These are phyloP conservation scores for Peronospora belbahrii DNA, from an alignment of 352 stramenopile species.

Conservation along the genomic window DNA sequence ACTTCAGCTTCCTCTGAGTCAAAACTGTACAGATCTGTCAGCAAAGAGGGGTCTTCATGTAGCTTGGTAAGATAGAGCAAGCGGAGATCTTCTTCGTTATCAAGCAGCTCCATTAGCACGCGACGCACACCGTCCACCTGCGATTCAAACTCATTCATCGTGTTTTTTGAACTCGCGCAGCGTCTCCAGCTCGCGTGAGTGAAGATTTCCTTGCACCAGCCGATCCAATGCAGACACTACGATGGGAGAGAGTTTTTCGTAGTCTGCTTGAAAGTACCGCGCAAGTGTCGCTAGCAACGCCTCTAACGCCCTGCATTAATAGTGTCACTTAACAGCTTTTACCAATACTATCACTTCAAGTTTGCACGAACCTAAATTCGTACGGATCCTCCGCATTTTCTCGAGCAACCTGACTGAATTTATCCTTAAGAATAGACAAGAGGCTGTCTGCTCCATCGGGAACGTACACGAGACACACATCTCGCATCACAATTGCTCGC, in stretches of 20 bases:
- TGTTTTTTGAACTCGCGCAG: slow-evolving; percentile 63
- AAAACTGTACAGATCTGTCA: slow-evolving; percentile 51
- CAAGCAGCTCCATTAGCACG: slow-evolving; percentile 53
- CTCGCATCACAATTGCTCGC: slow-evolving; percentile 66
- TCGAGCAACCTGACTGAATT: slow-evolving; percentile 40
- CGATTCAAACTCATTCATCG: slow-evolving; percentile 62
- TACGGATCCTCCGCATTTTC: slow-evolving; percentile 52
- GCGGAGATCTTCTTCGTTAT: slow-evolving; percentile 59
- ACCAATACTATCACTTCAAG: background rate
- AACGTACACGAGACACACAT: slow-evolving; percentile 53
- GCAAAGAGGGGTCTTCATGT: slow-evolving; percentile 40
- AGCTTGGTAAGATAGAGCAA: slow-evolving; percentile 66
- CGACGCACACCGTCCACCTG: slow-evolving; percentile 56
- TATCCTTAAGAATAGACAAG: slow-evolving; percentile 55
- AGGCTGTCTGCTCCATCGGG: slow-evolving; percentile 49
- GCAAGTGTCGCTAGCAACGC: slow-evolving; percentile 50
- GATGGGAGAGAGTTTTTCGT: slow-evolving; percentile 36
- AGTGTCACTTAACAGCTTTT: background rate
- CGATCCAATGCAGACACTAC: slow-evolving; percentile 42
- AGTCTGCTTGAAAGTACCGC: slow-evolving; percentile 49
- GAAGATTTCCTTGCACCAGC: slow-evolving; percentile 39
- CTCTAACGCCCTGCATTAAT: slow-evolving; percentile 33
- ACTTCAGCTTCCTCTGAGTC: slow-evolving; percentile 71
- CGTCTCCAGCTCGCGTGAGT: slow-evolving; percentile 46
- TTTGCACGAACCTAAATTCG: slow-evolving; percentile 51